These are phyloP conservation scores for Penicillium sp. DNA, from an alignment of 2,329 filamentous ascomycete species.

Conservation along the genomic window DNA sequence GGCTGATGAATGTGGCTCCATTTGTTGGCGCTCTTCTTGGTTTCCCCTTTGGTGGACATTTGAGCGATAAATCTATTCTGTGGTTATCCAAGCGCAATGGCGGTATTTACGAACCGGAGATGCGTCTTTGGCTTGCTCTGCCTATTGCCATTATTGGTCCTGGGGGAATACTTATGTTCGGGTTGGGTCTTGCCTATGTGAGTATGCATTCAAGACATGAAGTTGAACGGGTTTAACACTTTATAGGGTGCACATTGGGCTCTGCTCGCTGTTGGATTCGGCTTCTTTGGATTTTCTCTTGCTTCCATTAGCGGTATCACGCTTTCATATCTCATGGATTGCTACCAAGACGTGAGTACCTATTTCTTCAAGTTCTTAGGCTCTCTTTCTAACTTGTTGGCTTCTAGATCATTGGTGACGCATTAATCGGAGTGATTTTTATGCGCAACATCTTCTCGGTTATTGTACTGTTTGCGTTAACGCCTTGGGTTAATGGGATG, in stretches of 20 bases:
- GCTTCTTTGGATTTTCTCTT: conserved; percentile 17
- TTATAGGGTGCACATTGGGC: conserved; percentile 25
- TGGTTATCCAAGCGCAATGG: conserved; percentile 36
- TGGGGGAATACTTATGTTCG: conserved; percentile 40
- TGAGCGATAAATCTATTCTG: conserved; percentile 40
- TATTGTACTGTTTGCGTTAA: conserved; percentile 45
- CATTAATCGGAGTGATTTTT: conserved; percentile 45
- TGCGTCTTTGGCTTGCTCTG: conserved; percentile 36
- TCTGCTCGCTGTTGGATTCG: conserved; percentile 26
- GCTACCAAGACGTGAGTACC: conserved; percentile 27
- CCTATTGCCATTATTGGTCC: conserved; percentile 29
- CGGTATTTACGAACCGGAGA: conserved; percentile 46
- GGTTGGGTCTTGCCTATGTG: conserved; percentile 30
- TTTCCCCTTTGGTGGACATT: conserved; percentile 31
- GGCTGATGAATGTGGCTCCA: conserved; percentile 39
- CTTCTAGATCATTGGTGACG: conserved; percentile 47
- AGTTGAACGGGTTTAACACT: neutral
- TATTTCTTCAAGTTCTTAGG: neutral
- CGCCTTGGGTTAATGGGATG: conserved; percentile 36
- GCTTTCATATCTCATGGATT: conserved; percentile 30
- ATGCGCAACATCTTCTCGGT: conserved; percentile 44
- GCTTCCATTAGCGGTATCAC: conserved; percentile 21
- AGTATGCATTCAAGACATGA: neutral
- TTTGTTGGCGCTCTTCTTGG: conserved; percentile 42
- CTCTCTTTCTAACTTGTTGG: neutral